These are phyloP conservation scores for Pistacia integerrima DNA, from an alignment of 345 rosid genomes.

Conservation along the genomic window DNA sequence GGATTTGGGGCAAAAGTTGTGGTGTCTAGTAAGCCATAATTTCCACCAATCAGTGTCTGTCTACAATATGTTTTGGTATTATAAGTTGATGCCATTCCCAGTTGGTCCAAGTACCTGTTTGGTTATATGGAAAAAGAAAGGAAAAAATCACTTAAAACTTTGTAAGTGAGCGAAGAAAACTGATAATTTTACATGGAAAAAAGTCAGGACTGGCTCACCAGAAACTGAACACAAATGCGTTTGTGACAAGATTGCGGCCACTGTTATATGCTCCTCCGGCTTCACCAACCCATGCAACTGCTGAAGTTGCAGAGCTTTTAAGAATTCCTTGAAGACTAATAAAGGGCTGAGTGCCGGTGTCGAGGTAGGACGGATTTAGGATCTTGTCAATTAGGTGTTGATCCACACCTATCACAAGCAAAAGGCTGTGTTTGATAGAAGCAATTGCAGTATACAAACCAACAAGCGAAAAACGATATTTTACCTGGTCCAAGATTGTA, in stretches of 20 bases:
- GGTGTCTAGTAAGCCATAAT: constrained; percentile 55
- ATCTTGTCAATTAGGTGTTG: constrained; percentile 47
- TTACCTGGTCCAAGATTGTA: constrained; percentile 60
- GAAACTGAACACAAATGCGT: constrained; percentile 59
- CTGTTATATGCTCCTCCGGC: constrained; percentile 70
- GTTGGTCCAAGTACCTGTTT: constrained; percentile 61
- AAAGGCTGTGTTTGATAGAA: background rate
- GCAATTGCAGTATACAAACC: too few species aligned
- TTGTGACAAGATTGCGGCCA: constrained; percentile 51
- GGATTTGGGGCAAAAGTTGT: constrained; percentile 51
- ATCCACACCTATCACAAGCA: constrained; percentile 41
- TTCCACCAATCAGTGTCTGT: constrained; percentile 58
- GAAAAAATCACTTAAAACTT: background rate
- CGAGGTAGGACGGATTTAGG: constrained; percentile 47
- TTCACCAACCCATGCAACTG: constrained; percentile 71
- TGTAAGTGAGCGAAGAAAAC: background rate
- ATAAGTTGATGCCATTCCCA: constrained; percentile 55
- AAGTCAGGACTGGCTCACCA: constrained; percentile 33
- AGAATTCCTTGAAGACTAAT: constrained; percentile 39
- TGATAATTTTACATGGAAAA: background rate
- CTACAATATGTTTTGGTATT: constrained; percentile 58
- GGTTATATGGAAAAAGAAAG: background rate
- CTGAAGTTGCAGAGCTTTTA: constrained; percentile 35
- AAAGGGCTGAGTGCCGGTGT: constrained; percentile 28
- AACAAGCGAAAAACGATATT: background rate